Percentiles rank a stretch among this genome's conserved stretches.
These are phyloP conservation scores for Citrus trifoliata DNA, from an alignment of 345 rosid species.

Conservation along the genomic window DNA sequence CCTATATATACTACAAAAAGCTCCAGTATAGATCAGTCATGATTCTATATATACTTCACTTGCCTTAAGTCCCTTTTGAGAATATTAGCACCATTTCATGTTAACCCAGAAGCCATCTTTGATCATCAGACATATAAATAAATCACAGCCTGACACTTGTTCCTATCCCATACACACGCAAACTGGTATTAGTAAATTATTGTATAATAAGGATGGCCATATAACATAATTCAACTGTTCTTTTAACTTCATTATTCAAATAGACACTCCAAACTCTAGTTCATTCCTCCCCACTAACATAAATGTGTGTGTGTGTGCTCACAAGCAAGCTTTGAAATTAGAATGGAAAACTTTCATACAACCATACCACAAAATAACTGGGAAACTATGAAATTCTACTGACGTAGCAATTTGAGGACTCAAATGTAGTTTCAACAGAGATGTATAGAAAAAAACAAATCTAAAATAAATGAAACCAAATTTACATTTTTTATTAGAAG, in stretches of 20 bases:
- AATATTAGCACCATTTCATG: not conserved
- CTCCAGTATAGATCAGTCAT: not conserved
- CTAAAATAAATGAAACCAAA: not conserved
- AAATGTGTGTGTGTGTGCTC: not conserved
- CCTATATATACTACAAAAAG: not conserved
- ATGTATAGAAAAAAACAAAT: not conserved
- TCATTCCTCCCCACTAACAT: not conserved
- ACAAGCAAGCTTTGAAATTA: not conserved
- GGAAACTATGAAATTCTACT: not conserved
- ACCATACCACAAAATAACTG: not conserved
- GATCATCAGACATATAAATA: not conserved
- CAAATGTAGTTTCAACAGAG: not conserved
- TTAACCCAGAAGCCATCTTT: not conserved
- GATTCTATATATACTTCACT: not conserved
- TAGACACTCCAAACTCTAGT: not conserved
- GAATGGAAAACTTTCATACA: not conserved
- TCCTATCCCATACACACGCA: not conserved
- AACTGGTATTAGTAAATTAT: not conserved
- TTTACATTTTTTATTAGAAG: not conserved
- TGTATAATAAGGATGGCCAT: not conserved
- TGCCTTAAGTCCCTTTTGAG: not conserved
- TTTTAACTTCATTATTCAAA: not conserved
- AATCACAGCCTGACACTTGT: not conserved
- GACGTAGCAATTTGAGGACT: not conserved
- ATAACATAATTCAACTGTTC: not conserved